A percentile compares a stretch with the other conserved stretches of the same genome.
Evolutionary conservation across 192 early-diverging fungal species (phyloP).

Genomic region (Gamsiella multidivaricata): DNA sequence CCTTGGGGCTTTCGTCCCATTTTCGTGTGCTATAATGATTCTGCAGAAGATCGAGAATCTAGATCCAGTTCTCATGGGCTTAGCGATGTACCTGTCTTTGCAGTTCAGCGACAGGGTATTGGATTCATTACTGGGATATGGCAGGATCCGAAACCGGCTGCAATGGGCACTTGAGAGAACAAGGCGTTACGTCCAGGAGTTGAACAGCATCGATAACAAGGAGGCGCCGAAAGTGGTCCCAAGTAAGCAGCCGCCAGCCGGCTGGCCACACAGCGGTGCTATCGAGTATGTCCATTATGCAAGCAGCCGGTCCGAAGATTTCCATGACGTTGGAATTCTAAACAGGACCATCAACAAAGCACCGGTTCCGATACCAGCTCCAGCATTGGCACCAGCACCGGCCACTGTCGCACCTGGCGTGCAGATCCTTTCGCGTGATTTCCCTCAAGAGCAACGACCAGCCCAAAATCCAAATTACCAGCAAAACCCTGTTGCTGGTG

Average conservation of each 20-base stretch:
- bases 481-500: background rate
- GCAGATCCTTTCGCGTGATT: constrained; percentile 1
- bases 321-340: background rate
- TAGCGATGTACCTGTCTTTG: constrained; percentile 38
- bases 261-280: constrained; percentile 43
- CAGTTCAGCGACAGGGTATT: constrained; percentile 45
- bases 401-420: too few species aligned
- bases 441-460: background rate
- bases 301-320: constrained; percentile 22
- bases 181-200: constrained; percentile 30
- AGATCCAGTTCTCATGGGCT: constrained; percentile 36
- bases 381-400: too few species aligned
- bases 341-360: constrained; percentile 7
- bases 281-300: constrained; percentile 39
- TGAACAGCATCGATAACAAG: constrained; percentile 22
- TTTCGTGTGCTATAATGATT: constrained; percentile 28
- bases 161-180: constrained; percentile 52
- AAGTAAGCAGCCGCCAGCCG: constrained; percentile 32
- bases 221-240: constrained; percentile 15
- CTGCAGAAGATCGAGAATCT: constrained; percentile 28
- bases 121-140: constrained; percentile 26
- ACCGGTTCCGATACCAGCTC: too few species aligned
- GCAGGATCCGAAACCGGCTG: constrained; percentile 44
- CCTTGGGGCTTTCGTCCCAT: constrained; percentile 33
- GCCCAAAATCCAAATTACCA: background rate